Evolutionary conservation across 2,329 filamentous ascomycete species (phyloP).

Genomic region (Cucurbitaria berberidis): DNA sequence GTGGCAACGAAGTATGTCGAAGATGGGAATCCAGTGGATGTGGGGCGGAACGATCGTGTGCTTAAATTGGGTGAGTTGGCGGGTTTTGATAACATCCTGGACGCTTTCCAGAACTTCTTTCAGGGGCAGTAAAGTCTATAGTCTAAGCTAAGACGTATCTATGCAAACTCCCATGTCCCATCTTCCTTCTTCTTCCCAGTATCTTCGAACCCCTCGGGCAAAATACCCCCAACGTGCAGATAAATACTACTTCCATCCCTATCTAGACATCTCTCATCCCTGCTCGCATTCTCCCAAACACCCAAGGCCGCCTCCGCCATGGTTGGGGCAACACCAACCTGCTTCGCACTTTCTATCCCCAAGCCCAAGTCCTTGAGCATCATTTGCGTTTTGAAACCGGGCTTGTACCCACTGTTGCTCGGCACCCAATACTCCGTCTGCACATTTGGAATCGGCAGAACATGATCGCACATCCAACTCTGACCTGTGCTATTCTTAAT

Average conservation of each 20-base stretch:
- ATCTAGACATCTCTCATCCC: slow-evolving; percentile 32
- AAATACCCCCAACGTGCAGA: slow-evolving; percentile 36
- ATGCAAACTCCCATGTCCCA: slow-evolving; percentile 34
- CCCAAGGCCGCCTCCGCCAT: slow-evolving; percentile 40
- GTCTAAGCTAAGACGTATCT: not conserved
- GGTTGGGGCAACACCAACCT: slow-evolving; percentile 30
- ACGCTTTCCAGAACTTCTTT: slow-evolving; percentile 37
- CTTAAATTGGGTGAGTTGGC: slow-evolving; percentile 34
- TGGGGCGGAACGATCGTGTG: slow-evolving; percentile 32
- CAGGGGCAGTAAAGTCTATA: slow-evolving; percentile 19
- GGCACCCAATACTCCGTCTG: slow-evolving; percentile 37
- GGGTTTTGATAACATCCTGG: slow-evolving; percentile 33
- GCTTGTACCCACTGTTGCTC: slow-evolving; percentile 41
- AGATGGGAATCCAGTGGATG: slow-evolving; percentile 30
- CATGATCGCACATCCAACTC: slow-evolving; percentile 45
- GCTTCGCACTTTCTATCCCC: slow-evolving; percentile 35
- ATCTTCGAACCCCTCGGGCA: slow-evolving; percentile 37
- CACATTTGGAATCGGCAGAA: slow-evolving; percentile 42
- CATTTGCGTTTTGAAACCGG: slow-evolving; percentile 45
- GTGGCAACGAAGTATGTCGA: slow-evolving; percentile 34
- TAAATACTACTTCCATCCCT: slow-evolving; percentile 41
- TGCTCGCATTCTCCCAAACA: slow-evolving; percentile 33
- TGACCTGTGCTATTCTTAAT: slow-evolving; percentile 41
- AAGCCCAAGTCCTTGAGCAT: slow-evolving; percentile 44
- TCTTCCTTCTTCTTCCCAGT: slow-evolving; percentile 28